These are phyloP conservation scores for Calonectria pseudoreteaudii DNA, from an alignment of 2,329 filamentous ascomycete species.

Conservation along the genomic window DNA sequence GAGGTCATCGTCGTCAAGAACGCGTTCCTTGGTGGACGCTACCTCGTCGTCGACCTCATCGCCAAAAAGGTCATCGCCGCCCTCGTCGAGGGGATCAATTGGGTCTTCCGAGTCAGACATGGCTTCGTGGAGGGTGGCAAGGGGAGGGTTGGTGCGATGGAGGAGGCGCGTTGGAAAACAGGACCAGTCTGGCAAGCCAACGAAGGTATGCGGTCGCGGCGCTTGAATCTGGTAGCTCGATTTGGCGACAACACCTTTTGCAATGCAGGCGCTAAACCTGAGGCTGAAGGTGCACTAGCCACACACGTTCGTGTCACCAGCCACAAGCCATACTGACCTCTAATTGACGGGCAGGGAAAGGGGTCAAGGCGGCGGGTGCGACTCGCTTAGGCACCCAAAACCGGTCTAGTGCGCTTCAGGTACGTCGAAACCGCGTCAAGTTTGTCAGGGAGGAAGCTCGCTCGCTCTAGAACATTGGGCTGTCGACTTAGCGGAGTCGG, in stretches of 20 bases:
- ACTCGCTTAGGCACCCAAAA: conserved; percentile 29
- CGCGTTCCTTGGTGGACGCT: conserved; percentile 70
- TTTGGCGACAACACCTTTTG: conserved; percentile 14
- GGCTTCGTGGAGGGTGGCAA: background rate
- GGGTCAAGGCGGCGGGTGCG: conserved; percentile 31
- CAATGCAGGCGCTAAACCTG: conserved; percentile 16
- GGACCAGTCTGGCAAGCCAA: conserved; percentile 26
- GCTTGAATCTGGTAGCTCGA: conserved; percentile 17
- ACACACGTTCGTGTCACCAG: conserved; percentile 16
- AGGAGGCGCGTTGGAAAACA: background rate
- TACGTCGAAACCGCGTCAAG: conserved; percentile 35
- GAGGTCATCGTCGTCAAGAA: conserved; percentile 71
- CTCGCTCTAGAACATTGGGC: conserved; percentile 20
- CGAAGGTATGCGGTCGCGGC: conserved; percentile 23
- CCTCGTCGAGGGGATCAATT: conserved; percentile 65
- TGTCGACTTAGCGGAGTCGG: conserved; percentile 37
- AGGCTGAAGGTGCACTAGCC: conserved; percentile 32
- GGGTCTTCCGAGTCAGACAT: conserved; percentile 71
- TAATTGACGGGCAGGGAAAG: conserved; percentile 17
- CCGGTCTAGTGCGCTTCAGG: conserved; percentile 42
- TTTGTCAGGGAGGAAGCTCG: conserved; percentile 20
- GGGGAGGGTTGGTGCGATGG: background rate
- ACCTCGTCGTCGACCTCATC: conserved; percentile 70
- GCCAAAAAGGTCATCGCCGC: conserved; percentile 72
- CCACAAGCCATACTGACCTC: conserved; percentile 11